Evolutionary conservation across 2,329 filamentous ascomycete species (phyloP).

Genomic region (Aspergillus sojae): DNA sequence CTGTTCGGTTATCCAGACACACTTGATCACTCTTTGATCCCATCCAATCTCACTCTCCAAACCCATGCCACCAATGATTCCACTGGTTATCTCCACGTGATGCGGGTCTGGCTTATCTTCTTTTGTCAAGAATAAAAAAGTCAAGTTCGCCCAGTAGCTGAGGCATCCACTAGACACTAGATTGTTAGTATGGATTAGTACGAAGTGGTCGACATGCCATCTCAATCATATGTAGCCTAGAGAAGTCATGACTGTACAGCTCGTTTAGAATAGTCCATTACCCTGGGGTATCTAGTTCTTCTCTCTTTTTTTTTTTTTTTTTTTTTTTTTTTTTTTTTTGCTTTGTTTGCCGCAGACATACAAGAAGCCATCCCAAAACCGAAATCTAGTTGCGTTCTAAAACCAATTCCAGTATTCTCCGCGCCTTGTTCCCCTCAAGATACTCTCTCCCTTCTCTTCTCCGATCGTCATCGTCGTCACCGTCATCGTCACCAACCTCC

Average conservation of each 20-base stretch:
- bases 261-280: not conserved
- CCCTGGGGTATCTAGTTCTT: conserved; percentile 12
- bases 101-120: conserved; percentile 23
- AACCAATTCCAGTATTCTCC: conserved; percentile 40
- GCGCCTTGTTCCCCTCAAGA: conserved; percentile 44
- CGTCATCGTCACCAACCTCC: conserved; percentile 43
- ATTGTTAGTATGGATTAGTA: not conserved
- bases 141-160: not conserved
- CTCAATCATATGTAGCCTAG: not conserved
- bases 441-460: conserved; percentile 44
- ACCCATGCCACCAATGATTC: conserved; percentile 16
- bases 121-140: not conserved
- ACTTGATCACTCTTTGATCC: not conserved
- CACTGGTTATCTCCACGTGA: conserved; percentile 22
- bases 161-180: not conserved
- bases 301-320: not conserved
- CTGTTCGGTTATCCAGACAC: not conserved
- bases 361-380: not conserved
- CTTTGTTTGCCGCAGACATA: not conserved
- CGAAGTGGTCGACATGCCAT: not conserved
- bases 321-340: not conserved
- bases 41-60: not conserved
- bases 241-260: not conserved
- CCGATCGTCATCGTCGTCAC: conserved; percentile 36
- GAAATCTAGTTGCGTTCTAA: conserved; percentile 16